Evolutionary conservation across 1,139 yeast species (phyloP), one percentile per base, ranked within the genome.

Genomic region (Saccharomyces hybrid): DNA sequence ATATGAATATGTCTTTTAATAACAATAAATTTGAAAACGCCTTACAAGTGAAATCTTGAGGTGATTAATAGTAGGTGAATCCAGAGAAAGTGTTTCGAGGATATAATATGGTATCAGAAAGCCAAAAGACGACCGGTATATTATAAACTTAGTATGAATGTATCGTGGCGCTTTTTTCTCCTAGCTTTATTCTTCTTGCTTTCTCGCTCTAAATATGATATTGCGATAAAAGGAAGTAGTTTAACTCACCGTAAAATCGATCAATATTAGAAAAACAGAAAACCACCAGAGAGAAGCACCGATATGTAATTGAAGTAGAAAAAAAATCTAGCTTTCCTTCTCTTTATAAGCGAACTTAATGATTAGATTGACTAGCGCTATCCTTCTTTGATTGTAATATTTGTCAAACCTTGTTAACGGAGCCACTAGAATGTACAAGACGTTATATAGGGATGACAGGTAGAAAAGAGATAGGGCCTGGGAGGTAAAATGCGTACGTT

Each of bases 1-100:
- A 16, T 16, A 41, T 38, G 51, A 48, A 50, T 20, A 50, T 49
- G 59, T 38, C 44, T 16, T 16, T 7, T 16, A 38, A 38, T 16
- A 25, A 38, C 44, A 38, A 8, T 38, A 5, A 38, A 16, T 9
- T 6, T 38, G 11, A 16, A 34, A 38, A 38, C 23, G 6, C 23
- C 44, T 38, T 38, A 16, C n/a, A 38, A 38, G 9, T 6, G 16
- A 11, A 20, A 38, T 5, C 9, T 38, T 25, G 25, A 38, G 3
- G 44, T 1, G 25, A 16, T 38, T 8, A 38, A 9, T 38, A 38
- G 11, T 20, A 9, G 25, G 11, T 38, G 16, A 38, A 38, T 38
- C 25, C 44, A 38, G 23, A 38, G 8, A 34, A 9, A 16, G 25
- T 14, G 11, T 16, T 38, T 38, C 44, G 44, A 38, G 44, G 6